These are phyloP conservation scores for Citrullus amarus DNA, from an alignment of 306 rosid genomes.

Conservation along the genomic window DNA sequence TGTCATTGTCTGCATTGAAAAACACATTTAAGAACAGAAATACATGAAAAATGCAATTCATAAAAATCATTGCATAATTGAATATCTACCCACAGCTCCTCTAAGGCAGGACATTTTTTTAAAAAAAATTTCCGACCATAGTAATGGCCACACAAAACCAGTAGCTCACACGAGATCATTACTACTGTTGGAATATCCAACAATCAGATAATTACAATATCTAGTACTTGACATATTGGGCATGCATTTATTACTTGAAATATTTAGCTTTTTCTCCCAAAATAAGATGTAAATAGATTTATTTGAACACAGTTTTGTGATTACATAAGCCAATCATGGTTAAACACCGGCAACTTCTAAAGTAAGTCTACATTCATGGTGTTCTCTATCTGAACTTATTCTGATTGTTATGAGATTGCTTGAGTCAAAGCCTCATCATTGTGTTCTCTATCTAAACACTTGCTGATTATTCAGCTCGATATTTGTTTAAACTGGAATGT, in stretches of 20 bases:
- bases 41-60: neutral
- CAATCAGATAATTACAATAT: neutral
- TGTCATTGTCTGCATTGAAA: constrained; percentile 81
- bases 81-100: neutral
- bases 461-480: too few relatives aligned
- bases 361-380: neutral
- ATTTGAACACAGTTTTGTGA: neutral
- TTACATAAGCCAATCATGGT: neutral
- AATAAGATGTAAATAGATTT: neutral
- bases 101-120: neutral
- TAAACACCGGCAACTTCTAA: neutral
- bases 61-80: neutral
- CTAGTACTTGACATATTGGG: neutral
- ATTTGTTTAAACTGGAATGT: too few relatives aligned
- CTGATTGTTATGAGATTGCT: too few relatives aligned
- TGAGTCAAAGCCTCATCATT: too few relatives aligned
- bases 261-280: neutral
- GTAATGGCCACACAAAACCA: neutral
- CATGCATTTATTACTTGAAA: neutral
- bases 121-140: too few relatives aligned
- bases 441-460: too few relatives aligned
- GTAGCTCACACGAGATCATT: neutral
- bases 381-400: too few relatives aligned
- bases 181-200: neutral
- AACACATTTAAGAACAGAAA: constrained; percentile 15